Percentiles rank a stretch among this genome's conserved stretches.
These are phyloP conservation scores for Cytospora chrysosperma DNA, from an alignment of 2,329 filamentous ascomycete genomes.

Conservation along the genomic window DNA sequence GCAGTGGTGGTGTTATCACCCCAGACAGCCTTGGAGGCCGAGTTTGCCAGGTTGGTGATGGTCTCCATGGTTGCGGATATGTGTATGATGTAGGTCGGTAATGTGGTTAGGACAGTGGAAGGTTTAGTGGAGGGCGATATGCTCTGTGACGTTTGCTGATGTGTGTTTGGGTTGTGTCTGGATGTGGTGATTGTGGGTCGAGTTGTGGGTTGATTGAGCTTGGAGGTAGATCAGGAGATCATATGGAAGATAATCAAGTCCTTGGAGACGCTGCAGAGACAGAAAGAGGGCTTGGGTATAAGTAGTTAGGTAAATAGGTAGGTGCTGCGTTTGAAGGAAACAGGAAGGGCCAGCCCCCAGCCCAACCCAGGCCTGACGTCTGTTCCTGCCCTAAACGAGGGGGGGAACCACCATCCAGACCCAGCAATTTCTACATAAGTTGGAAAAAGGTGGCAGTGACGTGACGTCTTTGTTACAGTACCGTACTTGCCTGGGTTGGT, in stretches of 20 bases:
- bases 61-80: constrained; percentile 58
- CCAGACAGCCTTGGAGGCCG: constrained; percentile 50
- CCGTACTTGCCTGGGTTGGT: too few species aligned
- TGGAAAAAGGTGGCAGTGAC: neutral
- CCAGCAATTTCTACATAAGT: neutral
- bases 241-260: neutral
- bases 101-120: neutral
- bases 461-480: neutral
- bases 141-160: neutral
- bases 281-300: neutral
- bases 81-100: neutral
- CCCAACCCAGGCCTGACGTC: neutral
- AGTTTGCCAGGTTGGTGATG: constrained; percentile 55
- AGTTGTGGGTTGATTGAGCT: too few species aligned
- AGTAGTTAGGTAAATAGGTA: too few species aligned
- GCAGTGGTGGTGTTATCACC: constrained; percentile 37
- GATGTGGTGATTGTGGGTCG: too few species aligned
- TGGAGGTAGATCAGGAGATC: neutral
- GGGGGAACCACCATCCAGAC: neutral
- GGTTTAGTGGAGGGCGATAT: neutral
- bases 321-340: neutral
- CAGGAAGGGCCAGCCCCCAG: neutral
- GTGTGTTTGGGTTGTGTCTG: neutral
- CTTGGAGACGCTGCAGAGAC: neutral
- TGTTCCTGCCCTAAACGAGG: neutral